Evolutionary conservation across 2,329 filamentous ascomycete species (phyloP), one percentile per base, ranked within the genome.

Genomic region (Bipolaris oryzae): DNA sequence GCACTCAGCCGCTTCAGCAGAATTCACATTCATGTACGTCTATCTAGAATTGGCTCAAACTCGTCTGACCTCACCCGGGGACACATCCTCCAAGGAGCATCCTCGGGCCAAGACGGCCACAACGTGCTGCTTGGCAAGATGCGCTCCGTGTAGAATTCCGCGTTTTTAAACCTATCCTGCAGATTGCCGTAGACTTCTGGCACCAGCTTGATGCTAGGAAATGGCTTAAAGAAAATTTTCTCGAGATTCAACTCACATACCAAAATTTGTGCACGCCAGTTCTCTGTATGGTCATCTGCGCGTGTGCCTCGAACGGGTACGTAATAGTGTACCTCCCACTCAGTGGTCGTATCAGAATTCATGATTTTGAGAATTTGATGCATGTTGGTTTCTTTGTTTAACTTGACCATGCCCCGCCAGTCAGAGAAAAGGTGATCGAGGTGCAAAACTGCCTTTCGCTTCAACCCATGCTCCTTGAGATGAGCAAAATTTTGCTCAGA

Each of bases 371-470:
- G 20, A 23, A 41, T 18, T 1, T 38, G 3, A 38, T 7, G 37
- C 5, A 9, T 10, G 5, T 18, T 16, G 5, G n/a, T n/a, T n/a
- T n/a, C n/a, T n/a, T 20, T 10, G 37, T 9, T 10, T 1, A 18
- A 18, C 9, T 9, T 9, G 35, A 48, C 15, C 42, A 44, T 48
- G 18, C 45, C 20, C 1, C 28, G 18, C 53, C 57, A 60, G 56
- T 49, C 47, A 7, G 48, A 53, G 37, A 46, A 38, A 13, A 50
- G 20, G 33, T 60, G 57, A n/a, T 60, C 49, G 49, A 60, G 35
- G 44, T 60, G 57, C 5, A 60, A 21, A 20, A 42, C 18, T 4
- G 25, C 39, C 16, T 42, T 42, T 18, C 49, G 44, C 46, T 42
- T 49, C 10, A 16, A 6, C 2, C 37, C 37, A 3, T 38, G n/a